phyloP scores from a whole-genome alignment of 73 alveolate species.

The Stentor coeruleus region DNA sequence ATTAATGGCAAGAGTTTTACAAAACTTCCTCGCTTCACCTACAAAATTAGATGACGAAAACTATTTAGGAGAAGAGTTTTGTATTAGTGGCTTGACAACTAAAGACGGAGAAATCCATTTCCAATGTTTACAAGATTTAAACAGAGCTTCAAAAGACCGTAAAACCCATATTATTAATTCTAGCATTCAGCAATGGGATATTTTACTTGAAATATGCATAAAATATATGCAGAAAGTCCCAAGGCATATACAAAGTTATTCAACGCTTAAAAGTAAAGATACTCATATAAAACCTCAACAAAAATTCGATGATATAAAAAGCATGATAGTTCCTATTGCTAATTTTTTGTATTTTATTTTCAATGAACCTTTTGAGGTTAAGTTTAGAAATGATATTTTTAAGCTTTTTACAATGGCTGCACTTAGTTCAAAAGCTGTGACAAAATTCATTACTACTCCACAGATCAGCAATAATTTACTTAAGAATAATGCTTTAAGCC shows the following conservation, averaged over 20 bases:
- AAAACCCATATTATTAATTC: background rate
- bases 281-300: background rate
- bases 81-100: background rate
- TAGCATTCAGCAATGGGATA: background rate
- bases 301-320: background rate
- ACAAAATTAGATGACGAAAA: background rate
- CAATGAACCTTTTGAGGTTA: conserved; percentile 20
- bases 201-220: background rate
- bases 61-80: conserved; percentile 10
- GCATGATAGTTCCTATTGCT: background rate
- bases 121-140: conserved; percentile 7
- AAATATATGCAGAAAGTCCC: background rate
- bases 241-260: background rate
- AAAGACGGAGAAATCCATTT: background rate
- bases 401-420: conserved; percentile 22
- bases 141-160: background rate
- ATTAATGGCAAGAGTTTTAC: background rate
- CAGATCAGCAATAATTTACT: background rate
- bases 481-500: background rate
- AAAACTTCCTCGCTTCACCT: conserved; percentile 16
- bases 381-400: background rate
- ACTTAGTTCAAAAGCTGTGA: background rate
- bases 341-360: background rate
- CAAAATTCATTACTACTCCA: background rate
- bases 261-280: background rate